phyloP scores from a whole-genome alignment of 306 rosid genomes.

The Quercus suber region DNA sequence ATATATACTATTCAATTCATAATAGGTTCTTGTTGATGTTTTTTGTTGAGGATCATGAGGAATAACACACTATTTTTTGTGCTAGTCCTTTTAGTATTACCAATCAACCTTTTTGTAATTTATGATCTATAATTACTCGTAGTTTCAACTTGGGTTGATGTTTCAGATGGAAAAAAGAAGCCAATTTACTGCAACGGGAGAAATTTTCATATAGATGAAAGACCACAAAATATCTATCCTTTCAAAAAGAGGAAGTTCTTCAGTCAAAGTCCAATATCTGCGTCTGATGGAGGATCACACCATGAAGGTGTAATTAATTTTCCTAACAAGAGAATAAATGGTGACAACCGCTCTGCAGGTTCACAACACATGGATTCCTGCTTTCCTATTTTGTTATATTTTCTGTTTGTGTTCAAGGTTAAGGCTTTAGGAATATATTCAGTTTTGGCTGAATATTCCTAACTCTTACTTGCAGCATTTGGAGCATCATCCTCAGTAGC shows the following conservation, averaged over 20 bases:
- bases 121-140: constrained; percentile 7
- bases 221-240: constrained; percentile 62
- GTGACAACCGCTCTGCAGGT: constrained; percentile 43
- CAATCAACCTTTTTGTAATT: not conserved
- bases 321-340: constrained; percentile 36
- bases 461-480: constrained; percentile 42
- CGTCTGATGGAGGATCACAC: constrained; percentile 49
- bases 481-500: constrained; percentile 50
- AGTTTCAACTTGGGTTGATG: constrained; percentile 11
- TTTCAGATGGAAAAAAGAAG: constrained; percentile 40
- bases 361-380: constrained; percentile 17
- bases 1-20: not conserved
- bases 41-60: not conserved
- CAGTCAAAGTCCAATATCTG: constrained; percentile 37
- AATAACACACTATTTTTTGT: not conserved
- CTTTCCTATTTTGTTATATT: constrained; percentile 13
- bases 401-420: constrained; percentile 9
- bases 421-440: constrained; percentile 22
- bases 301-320: constrained; percentile 40
- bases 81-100: not conserved
- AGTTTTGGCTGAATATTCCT: constrained; percentile 24
- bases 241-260: constrained; percentile 76
- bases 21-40: not conserved
- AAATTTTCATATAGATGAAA: constrained; percentile 42
- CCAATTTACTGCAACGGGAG: constrained; percentile 11